phyloP scores from a whole-genome alignment of 345 rosid genomes.

The Populus pruinosa region DNA sequence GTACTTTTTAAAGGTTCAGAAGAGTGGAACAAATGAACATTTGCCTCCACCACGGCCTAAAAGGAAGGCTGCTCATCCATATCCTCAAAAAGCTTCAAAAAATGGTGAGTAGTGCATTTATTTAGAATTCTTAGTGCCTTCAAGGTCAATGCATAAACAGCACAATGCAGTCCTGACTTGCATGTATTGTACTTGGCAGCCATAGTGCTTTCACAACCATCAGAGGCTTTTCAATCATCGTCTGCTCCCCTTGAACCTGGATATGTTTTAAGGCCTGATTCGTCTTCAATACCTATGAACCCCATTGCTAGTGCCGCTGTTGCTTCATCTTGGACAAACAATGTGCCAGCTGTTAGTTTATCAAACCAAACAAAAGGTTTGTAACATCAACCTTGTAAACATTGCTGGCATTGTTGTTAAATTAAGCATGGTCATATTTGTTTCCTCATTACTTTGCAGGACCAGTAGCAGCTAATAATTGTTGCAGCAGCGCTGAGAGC shows the following conservation, averaged over 20 bases:
- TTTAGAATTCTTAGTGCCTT: neutral
- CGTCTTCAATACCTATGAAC: constrained; percentile 41
- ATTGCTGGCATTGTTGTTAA: neutral
- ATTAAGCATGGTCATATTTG: neutral
- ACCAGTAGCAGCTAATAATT: constrained; percentile 23
- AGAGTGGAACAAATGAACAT: constrained; percentile 75
- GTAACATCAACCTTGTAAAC: neutral
- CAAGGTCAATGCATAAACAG: constrained; percentile 11
- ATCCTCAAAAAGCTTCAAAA: constrained; percentile 88
- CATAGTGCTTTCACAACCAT: constrained; percentile 40
- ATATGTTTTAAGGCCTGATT: constrained; percentile 39
- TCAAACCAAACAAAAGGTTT: constrained; percentile 48
- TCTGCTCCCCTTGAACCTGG: constrained; percentile 47
- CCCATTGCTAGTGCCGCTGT: constrained; percentile 30
- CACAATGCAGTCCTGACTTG: neutral
- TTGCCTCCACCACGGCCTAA: constrained; percentile 97
- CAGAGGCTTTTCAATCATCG: constrained; percentile 46
- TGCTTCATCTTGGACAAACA: constrained; percentile 51
- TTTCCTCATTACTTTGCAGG: constrained; percentile 10
- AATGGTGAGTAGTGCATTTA: constrained; percentile 36
- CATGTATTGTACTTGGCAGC: constrained; percentile 24
- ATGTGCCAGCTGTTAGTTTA: constrained; percentile 30
- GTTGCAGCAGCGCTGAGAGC: constrained; percentile 46
- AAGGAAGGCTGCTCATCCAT: constrained; percentile 89
- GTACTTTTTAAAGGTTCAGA: constrained; percentile 86